Evolutionary conservation across 441 rosid genomes (phyloP).

Genomic region (Eruca vesicaria): DNA sequence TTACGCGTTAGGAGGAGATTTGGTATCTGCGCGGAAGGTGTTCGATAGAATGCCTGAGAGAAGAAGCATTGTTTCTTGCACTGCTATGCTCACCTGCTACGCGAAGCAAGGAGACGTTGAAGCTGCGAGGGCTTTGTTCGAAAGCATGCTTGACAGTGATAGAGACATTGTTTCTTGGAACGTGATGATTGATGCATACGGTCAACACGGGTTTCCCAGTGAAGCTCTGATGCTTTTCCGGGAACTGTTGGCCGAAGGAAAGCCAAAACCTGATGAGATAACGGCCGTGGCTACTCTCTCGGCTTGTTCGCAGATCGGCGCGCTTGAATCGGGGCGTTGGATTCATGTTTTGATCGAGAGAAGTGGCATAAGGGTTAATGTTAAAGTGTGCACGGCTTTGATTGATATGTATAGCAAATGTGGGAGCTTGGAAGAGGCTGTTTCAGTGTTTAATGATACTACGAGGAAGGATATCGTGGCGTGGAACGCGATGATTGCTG

Average conservation of each 20-base stretch:
- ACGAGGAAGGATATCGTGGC: slow-evolving; percentile 35
- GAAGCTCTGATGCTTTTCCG: slow-evolving; percentile 57
- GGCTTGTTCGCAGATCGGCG: slow-evolving; percentile 71
- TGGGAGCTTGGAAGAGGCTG: slow-evolving; percentile 45
- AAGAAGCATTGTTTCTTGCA: slow-evolving; percentile 39
- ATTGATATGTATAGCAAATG: slow-evolving; percentile 51
- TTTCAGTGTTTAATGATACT: slow-evolving; percentile 37
- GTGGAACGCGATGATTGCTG: slow-evolving; percentile 48
- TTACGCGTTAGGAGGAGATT: slow-evolving; percentile 44
- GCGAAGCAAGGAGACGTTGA: slow-evolving; percentile 49
- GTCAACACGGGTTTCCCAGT: slow-evolving; percentile 47
- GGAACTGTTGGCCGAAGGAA: slow-evolving; percentile 41
- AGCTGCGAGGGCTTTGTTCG: slow-evolving; percentile 59
- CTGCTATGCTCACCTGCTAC: slow-evolving; percentile 50
- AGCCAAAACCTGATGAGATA: slow-evolving; percentile 49
- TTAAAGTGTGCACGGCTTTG: slow-evolving; percentile 46
- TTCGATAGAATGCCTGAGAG: slow-evolving; percentile 46
- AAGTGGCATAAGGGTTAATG: slow-evolving; percentile 46
- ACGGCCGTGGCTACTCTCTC: slow-evolving; percentile 56
- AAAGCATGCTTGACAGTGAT: slow-evolving; percentile 46
- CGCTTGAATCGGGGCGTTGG: slow-evolving; percentile 68
- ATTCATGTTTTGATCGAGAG: slow-evolving; percentile 52
- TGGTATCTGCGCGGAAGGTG: slow-evolving; percentile 40
- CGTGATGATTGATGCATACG: slow-evolving; percentile 78
- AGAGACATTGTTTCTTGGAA: slow-evolving; percentile 76